Percentiles rank a stretch among this genome's conserved stretches.
These are phyloP conservation scores for Ogataea pini DNA, from an alignment of 805 yeast genomes.

Conservation along the genomic window DNA sequence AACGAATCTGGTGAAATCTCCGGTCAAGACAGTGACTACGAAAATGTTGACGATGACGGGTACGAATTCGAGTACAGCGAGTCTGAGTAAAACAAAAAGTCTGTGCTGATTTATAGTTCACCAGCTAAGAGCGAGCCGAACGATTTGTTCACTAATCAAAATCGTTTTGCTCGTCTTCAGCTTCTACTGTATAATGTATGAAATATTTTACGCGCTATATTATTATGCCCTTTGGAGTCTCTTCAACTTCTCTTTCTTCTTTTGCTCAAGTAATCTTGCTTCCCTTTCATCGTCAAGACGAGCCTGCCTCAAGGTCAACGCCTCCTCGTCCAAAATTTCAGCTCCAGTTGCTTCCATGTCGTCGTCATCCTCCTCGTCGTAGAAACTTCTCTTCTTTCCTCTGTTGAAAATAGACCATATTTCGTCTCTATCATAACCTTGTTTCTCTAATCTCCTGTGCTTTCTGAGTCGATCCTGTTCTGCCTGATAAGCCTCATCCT, in stretches of 20 bases:
- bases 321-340: slow-evolving; percentile 84
- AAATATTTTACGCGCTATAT: no score
- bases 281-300: slow-evolving; percentile 75
- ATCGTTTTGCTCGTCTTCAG: no score
- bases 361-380: slow-evolving; percentile 52
- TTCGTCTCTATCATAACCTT: slow-evolving; percentile 76
- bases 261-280: slow-evolving; percentile 55
- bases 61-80: slow-evolving; percentile 50
- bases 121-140: no score
- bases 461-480: slow-evolving; percentile 7
- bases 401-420: slow-evolving; percentile 84
- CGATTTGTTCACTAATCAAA: no score
- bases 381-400: slow-evolving; percentile 52
- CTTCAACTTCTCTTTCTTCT: slow-evolving; percentile 46
- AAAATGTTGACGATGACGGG: slow-evolving; percentile 46
- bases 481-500: slow-evolving; percentile 31
- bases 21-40: slow-evolving; percentile 38
- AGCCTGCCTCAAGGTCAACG: slow-evolving; percentile 64
- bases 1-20: not conserved
- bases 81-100: slow-evolving; percentile 21
- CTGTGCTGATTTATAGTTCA: no score
- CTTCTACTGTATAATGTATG: not conserved
- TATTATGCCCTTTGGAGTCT: slow-evolving; percentile 27
- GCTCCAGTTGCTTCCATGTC: slow-evolving; percentile 96
- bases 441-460: slow-evolving; percentile 15